Conservation (phyloP, 257 asterid species). For the Handroanthus guayacan region DNA sequence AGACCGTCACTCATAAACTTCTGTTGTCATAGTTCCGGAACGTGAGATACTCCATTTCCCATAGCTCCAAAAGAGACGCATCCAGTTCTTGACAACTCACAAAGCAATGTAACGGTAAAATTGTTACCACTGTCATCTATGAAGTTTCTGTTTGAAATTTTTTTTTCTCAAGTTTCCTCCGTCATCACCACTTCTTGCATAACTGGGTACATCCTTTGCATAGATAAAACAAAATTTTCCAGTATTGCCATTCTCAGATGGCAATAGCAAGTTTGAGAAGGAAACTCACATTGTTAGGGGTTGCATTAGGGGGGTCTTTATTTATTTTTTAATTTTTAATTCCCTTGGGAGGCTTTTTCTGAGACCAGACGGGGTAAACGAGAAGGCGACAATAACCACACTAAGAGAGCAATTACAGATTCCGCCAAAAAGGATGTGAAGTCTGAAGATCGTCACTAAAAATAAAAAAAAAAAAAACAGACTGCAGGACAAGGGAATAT, state of each 20-base stretch:
- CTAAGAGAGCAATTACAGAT: slow-evolving; percentile 1
- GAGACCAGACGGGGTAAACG: background rate
- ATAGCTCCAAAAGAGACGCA: background rate
- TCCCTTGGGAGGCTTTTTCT: background rate
- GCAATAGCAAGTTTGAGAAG: background rate
- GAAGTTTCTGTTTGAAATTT: slow-evolving; percentile 5
- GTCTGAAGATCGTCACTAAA: background rate
- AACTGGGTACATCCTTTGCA: slow-evolving; percentile 8
- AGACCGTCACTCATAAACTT: too few relatives aligned
- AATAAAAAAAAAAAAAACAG: background rate
- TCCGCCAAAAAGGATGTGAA: slow-evolving; percentile 9
- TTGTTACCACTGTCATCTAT: background rate
- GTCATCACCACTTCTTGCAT: background rate
- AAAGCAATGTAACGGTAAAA: slow-evolving; percentile 9
- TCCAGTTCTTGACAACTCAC: background rate
- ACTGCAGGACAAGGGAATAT: background rate
- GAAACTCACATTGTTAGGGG: background rate
- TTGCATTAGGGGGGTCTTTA: background rate
- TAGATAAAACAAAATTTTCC: background rate
- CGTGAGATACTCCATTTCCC: background rate
- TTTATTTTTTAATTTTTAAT: background rate
- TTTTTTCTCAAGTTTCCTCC: background rate
- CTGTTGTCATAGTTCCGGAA: too few relatives aligned
- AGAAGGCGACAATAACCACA: background rate
- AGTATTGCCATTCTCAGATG: background rate